Evolutionary conservation across 345 rosid species (phyloP).

Genomic region (Euphorbia tirucalli): DNA sequence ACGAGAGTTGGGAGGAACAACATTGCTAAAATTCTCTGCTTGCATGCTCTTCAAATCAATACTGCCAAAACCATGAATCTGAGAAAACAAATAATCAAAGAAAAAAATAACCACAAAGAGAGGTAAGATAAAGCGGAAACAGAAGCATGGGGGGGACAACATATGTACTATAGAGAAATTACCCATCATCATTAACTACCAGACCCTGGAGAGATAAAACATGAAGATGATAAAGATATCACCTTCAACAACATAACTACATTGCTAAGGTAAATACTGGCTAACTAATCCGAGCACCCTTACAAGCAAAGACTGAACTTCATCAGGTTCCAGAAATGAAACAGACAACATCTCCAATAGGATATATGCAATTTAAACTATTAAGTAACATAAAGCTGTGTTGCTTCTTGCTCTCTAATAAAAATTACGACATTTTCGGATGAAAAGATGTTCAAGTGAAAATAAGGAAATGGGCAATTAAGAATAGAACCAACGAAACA

Average conservation of each 20-base stretch:
- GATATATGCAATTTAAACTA: not conserved
- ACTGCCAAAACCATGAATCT: conserved; percentile 91
- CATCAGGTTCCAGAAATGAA: not conserved
- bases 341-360: not conserved
- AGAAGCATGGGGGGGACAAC: conserved; percentile 1
- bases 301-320: not conserved
- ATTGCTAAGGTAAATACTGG: not conserved
- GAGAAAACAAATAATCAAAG: conserved; percentile 49
- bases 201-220: not conserved
- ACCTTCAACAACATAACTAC: not conserved
- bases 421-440: too few relatives aligned
- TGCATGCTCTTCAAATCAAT: conserved; percentile 92
- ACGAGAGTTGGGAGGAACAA: conserved; percentile 86
- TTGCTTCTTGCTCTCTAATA: not conserved
- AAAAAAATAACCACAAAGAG: conserved; percentile 24
- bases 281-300: not conserved
- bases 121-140: conserved; percentile 13
- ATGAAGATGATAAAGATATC: not conserved
- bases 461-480: too few relatives aligned
- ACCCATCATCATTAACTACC: not conserved
- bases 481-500: too few relatives aligned
- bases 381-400: not conserved
- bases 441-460: too few relatives aligned
- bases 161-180: not conserved
- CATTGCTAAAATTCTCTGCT: conserved; percentile 76